A percentile compares a stretch with the other conserved stretches of the same genome.
Evolutionary conservation across 208 protist species (phyloP).

Genomic region (Phytomonas serpens): DNA sequence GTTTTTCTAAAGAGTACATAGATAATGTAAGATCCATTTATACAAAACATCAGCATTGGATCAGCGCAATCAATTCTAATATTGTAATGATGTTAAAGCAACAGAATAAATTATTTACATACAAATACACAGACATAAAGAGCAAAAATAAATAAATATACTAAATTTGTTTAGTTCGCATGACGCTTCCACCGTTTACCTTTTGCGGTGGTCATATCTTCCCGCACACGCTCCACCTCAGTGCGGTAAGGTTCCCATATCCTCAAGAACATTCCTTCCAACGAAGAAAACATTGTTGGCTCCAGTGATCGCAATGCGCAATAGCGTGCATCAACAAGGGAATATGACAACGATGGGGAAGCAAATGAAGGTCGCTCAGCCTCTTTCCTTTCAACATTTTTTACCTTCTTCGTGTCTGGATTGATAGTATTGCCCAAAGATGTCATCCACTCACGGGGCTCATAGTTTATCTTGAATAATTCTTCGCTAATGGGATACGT

Average conservation of each 20-base stretch:
- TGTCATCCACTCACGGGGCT: conserved; percentile 41
- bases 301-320: conserved; percentile 56
- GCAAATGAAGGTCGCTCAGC: conserved; percentile 49
- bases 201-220: conserved; percentile 54
- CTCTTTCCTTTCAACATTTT: conserved; percentile 29
- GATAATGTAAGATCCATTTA: background rate
- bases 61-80: background rate
- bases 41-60: background rate
- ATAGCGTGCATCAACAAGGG: conserved; percentile 64
- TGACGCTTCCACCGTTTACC: conserved; percentile 58
- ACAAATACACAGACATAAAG: conserved; percentile 6
- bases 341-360: conserved; percentile 49
- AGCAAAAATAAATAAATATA: conserved; percentile 7
- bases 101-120: conserved; percentile 2
- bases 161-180: background rate
- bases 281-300: conserved; percentile 65
- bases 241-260: conserved; percentile 75
- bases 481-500: conserved; percentile 47
- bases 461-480: conserved; percentile 74
- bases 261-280: conserved; percentile 65
- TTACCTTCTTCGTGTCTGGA: conserved; percentile 19
- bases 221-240: conserved; percentile 65
- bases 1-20: background rate
- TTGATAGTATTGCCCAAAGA: conserved; percentile 7
- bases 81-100: conserved; percentile 2